These are phyloP conservation scores for Wickerhamomyces strasburgensis DNA, from an alignment of 805 yeast genomes.

Conservation along the genomic window DNA sequence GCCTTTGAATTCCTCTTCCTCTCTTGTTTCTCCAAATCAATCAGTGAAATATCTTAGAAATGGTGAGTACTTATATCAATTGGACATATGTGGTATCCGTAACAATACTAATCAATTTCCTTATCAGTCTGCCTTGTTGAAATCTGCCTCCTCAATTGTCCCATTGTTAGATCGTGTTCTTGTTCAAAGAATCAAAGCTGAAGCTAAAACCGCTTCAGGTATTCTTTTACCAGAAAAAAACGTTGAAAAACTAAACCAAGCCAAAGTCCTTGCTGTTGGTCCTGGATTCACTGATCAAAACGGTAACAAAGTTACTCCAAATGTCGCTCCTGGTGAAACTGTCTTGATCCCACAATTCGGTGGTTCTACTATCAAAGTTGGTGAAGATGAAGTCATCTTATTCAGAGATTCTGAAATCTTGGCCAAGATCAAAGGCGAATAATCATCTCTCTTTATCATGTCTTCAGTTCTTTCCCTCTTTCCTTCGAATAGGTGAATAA, in stretches of 20 bases:
- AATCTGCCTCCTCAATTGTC: constrained; percentile 79
- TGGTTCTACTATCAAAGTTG: constrained; percentile 83
- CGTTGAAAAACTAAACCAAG: constrained; percentile 90
- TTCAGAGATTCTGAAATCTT: constrained; percentile 93
- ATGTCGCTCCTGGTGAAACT: constrained; percentile 85
- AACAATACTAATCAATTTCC: too few relatives aligned
- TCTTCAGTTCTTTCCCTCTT: neutral
- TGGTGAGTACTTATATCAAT: too few relatives aligned
- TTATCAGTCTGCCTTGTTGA: constrained; percentile 51
- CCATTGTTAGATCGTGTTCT: constrained; percentile 95
- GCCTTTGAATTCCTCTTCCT: too few relatives aligned
- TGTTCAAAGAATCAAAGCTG: constrained; percentile 91
- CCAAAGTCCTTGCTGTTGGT: constrained; percentile 88
- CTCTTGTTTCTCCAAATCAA: too few relatives aligned
- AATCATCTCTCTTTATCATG: constrained; percentile 1
- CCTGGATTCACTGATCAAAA: constrained; percentile 80
- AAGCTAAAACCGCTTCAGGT: constrained; percentile 88
- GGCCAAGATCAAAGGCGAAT: constrained; percentile 76
- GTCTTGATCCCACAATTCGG: constrained; percentile 94
- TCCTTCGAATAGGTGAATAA: neutral
- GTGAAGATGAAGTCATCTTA: constrained; percentile 72
- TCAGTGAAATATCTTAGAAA: too few relatives aligned
- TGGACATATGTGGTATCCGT: too few relatives aligned
- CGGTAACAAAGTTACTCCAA: constrained; percentile 68
- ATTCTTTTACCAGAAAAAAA: constrained; percentile 93